A percentile compares a stretch with the other conserved stretches of the same genome.
Evolutionary conservation across 345 rosid genomes (phyloP).

Genomic region (Hibiscus tridactylites): DNA sequence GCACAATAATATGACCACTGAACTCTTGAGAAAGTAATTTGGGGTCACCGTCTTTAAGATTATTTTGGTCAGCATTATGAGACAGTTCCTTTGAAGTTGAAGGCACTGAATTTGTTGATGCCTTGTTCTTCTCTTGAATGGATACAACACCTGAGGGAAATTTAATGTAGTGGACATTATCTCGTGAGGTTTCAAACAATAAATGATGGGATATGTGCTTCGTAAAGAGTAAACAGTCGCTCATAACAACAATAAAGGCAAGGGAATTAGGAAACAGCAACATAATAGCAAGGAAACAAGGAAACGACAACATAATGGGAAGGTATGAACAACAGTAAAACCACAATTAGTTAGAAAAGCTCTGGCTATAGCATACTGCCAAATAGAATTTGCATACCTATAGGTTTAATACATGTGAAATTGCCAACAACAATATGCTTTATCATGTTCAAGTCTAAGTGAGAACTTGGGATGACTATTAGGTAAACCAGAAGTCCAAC

Average conservation of each 20-base stretch:
- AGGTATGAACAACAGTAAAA: neutral
- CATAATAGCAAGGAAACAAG: neutral
- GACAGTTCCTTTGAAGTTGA: conserved; percentile 10
- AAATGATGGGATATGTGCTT: neutral
- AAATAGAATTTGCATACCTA: neutral
- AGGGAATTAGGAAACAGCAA: neutral
- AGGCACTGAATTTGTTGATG: conserved; percentile 11
- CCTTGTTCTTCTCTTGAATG: conserved; percentile 7
- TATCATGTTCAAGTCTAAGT: neutral
- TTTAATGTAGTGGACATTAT: neutral
- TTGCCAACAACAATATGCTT: neutral
- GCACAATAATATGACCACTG: neutral
- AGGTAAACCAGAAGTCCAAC: neutral
- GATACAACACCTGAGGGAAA: conserved; percentile 19
- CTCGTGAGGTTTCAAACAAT: neutral
- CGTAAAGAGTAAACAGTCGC: neutral
- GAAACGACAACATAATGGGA: neutral
- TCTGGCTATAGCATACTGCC: neutral
- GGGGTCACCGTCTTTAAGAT: conserved; percentile 15
- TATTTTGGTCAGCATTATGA: conserved; percentile 5
- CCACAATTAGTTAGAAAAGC: neutral
- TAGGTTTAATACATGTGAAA: neutral
- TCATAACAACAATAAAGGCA: neutral
- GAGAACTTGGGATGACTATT: neutral
- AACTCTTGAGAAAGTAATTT: conserved; percentile 16